Conservation (phyloP, 306 rosid species). For the Quercus wislizeni region DNA sequence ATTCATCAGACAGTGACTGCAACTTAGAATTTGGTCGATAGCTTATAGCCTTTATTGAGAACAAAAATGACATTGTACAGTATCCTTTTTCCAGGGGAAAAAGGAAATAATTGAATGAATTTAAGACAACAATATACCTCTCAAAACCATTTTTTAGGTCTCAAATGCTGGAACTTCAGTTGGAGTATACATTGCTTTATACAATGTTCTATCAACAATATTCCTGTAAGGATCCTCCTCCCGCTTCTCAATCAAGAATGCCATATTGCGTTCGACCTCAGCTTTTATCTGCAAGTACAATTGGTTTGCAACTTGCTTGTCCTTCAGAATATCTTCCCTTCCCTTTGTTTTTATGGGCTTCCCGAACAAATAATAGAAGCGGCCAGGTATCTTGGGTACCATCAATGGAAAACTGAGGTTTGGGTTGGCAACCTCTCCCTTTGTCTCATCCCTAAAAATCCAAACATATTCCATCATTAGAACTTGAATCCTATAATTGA, state of each 20-base stretch:
- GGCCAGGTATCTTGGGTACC: constrained; percentile 78
- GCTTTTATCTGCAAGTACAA: constrained; percentile 79
- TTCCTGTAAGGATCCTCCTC: constrained; percentile 88
- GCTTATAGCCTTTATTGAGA: background rate
- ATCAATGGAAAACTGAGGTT: constrained; percentile 36
- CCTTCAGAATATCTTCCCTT: constrained; percentile 52
- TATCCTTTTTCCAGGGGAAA: background rate
- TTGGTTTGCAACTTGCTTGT: constrained; percentile 60
- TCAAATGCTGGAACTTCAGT: constrained; percentile 66
- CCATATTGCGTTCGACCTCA: constrained; percentile 52
- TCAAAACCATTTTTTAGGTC: constrained; percentile 39
- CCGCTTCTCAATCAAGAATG: constrained; percentile 76
- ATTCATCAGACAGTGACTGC: too few relatives aligned
- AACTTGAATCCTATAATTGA: background rate
- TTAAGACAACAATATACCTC: constrained; percentile 2
- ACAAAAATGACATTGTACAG: background rate
- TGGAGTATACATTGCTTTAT: constrained; percentile 38
- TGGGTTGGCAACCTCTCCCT: constrained; percentile 57
- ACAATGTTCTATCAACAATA: constrained; percentile 55
- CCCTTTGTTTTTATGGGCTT: constrained; percentile 81
- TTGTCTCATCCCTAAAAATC: constrained; percentile 37
- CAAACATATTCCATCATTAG: background rate
- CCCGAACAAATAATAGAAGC: constrained; percentile 76
- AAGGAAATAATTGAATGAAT: background rate
- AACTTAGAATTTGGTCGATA: too few relatives aligned